These are phyloP conservation scores for Colletotrichum sp. DNA, from an alignment of 2,329 filamentous ascomycete species.

Conservation along the genomic window DNA sequence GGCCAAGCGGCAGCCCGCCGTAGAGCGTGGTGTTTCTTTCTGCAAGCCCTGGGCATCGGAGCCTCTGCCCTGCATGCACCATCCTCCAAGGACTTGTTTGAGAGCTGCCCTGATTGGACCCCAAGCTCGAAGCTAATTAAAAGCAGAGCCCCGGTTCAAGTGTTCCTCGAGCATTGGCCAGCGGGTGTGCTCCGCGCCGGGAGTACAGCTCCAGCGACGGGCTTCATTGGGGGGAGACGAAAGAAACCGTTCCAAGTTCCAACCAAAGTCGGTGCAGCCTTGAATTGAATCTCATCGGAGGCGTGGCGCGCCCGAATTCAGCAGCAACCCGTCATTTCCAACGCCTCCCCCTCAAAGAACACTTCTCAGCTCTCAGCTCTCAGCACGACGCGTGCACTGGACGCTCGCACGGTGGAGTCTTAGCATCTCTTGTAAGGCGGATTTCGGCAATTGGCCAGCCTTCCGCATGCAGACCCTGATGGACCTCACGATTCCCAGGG, in stretches of 20 bases:
- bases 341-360: not conserved
- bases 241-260: not conserved
- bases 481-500: not conserved
- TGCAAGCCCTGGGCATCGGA: not conserved
- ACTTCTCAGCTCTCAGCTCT: not conserved
- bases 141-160: not conserved
- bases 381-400: not conserved
- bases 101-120: not conserved
- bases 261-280: not conserved
- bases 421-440: not conserved
- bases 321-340: not conserved
- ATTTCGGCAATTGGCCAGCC: conserved; percentile 18
- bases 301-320: not conserved
- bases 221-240: not conserved
- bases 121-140: not conserved
- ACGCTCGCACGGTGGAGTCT: not conserved
- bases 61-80: not conserved
- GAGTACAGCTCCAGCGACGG: not conserved
- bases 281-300: not conserved
- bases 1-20: not conserved
- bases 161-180: not conserved
- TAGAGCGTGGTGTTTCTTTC: not conserved
- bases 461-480: conserved; percentile 12
- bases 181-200: not conserved
- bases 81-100: not conserved